Evolutionary conservation across 2,329 filamentous ascomycete genomes (phyloP).

Genomic region (Fonsecaea erecta): DNA sequence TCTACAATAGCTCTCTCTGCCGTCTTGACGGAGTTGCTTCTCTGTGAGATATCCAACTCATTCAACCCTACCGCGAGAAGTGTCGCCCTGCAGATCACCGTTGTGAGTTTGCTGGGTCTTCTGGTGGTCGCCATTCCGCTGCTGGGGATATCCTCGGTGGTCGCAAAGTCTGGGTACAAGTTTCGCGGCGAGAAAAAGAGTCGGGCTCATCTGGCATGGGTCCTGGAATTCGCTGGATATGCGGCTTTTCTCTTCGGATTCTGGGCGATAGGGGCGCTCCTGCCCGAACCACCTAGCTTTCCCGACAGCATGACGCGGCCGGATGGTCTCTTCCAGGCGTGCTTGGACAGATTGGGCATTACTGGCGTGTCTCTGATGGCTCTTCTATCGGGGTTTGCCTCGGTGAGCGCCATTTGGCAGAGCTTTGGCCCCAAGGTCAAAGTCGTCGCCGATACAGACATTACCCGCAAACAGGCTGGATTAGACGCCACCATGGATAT

Average conservation of each 20-base stretch:
- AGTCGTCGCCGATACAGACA: constrained; percentile 72
- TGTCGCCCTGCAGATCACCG: constrained; percentile 69
- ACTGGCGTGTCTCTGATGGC: constrained; percentile 88
- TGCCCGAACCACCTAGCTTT: constrained; percentile 55
- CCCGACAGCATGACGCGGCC: constrained; percentile 42
- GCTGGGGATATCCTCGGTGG: constrained; percentile 73
- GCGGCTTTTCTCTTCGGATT: constrained; percentile 72
- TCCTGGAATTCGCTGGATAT: constrained; percentile 67
- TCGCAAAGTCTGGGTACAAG: constrained; percentile 62
- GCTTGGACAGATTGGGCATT: constrained; percentile 72
- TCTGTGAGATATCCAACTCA: constrained; percentile 81
- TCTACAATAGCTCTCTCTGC: constrained; percentile 76
- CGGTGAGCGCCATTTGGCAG: constrained; percentile 86
- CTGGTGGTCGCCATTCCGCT: constrained; percentile 77
- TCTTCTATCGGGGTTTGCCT: constrained; percentile 83
- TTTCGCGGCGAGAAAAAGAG: constrained; percentile 65
- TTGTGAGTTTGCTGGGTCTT: constrained; percentile 72
- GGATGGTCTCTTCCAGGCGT: constrained; percentile 59
- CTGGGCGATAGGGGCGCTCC: constrained; percentile 72
- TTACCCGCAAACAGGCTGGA: constrained; percentile 77
- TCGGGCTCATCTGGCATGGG: constrained; percentile 65
- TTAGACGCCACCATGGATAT: constrained; percentile 79
- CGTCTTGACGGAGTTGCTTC: constrained; percentile 77
- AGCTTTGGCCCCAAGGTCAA: constrained; percentile 70
- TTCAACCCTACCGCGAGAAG: constrained; percentile 70